Evolutionary conservation across 345 rosid species (phyloP).

Genomic region (Ceriops tagal): DNA sequence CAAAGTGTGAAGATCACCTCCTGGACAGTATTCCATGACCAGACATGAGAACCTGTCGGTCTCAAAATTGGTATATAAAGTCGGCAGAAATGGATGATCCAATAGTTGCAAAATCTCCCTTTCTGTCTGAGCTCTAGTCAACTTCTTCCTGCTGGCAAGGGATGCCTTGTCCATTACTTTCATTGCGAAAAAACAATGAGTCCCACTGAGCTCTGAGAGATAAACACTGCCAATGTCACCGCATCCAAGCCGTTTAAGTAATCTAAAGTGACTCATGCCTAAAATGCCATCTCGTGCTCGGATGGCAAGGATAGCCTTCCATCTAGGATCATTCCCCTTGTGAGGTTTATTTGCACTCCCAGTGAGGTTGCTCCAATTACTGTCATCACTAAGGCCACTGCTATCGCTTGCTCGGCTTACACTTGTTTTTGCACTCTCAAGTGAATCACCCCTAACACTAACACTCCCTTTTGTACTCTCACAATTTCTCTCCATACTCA

Average conservation of each 20-base stretch:
- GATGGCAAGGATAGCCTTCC: slow-evolving; percentile 90
- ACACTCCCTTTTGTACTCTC: slow-evolving; percentile 64
- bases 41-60: slow-evolving; percentile 93
- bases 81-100: slow-evolving; percentile 97
- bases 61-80: slow-evolving; percentile 91
- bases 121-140: slow-evolving; percentile 93
- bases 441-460: slow-evolving; percentile 61
- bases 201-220: slow-evolving; percentile 86
- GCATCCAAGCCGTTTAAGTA: slow-evolving; percentile 90
- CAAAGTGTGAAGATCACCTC: slow-evolving; percentile 92
- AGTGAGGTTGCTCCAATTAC: slow-evolving; percentile 91
- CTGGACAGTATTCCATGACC: slow-evolving; percentile 98
- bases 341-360: slow-evolving; percentile 94
- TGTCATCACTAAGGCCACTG: slow-evolving; percentile 88
- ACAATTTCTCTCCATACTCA: slow-evolving; percentile 60
- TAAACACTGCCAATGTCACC: slow-evolving; percentile 99
- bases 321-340: slow-evolving; percentile 95
- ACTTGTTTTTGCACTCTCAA: slow-evolving; percentile 83
- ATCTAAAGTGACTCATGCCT: slow-evolving; percentile 93
- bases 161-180: slow-evolving; percentile 99
- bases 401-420: slow-evolving; percentile 78
- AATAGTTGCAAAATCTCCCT: slow-evolving; percentile 91
- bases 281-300: slow-evolving; percentile 80
- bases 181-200: slow-evolving; percentile 89
- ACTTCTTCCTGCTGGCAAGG: slow-evolving; percentile 88